phyloP scores from a whole-genome alignment of 2,329 filamentous ascomycete genomes.

The Cladophialophora yegresii region DNA sequence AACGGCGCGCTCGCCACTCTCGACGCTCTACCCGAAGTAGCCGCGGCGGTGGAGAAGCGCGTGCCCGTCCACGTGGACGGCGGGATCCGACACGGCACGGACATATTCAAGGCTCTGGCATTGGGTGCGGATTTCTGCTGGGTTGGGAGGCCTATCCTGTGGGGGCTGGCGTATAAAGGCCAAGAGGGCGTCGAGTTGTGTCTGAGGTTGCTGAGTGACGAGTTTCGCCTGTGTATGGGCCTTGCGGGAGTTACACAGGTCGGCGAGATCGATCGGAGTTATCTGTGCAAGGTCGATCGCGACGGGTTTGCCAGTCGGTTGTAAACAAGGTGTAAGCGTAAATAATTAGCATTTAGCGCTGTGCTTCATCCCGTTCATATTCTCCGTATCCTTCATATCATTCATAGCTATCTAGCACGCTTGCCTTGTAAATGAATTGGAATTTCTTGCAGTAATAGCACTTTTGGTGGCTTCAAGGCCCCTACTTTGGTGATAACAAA shows the following conservation, averaged over 20 bases:
- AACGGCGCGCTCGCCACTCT: slow-evolving; percentile 45
- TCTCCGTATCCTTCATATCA: neutral
- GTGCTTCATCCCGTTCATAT: neutral
- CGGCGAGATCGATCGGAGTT: slow-evolving; percentile 38
- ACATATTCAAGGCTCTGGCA: slow-evolving; percentile 61
- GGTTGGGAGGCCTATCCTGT: slow-evolving; percentile 53
- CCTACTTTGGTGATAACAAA: neutral
- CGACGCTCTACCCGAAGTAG: slow-evolving; percentile 41
- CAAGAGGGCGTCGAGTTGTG: slow-evolving; percentile 38
- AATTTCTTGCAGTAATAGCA: neutral
- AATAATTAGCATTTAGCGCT: neutral
- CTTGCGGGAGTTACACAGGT: slow-evolving; percentile 36
- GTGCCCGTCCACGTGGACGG: slow-evolving; percentile 55
- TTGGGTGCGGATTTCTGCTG: slow-evolving; percentile 55
- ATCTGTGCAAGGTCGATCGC: slow-evolving; percentile 45
- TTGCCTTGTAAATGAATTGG: neutral
- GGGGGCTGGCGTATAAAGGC: slow-evolving; percentile 48
- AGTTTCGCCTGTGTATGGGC: slow-evolving; percentile 38
- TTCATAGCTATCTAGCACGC: neutral
- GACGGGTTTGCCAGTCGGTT: slow-evolving; percentile 39
- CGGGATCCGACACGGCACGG: slow-evolving; percentile 58
- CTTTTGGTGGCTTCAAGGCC: neutral
- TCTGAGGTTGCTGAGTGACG: slow-evolving; percentile 37
- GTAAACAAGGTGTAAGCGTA: slow-evolving; percentile 26
- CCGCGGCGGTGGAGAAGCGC: slow-evolving; percentile 35